Base-by-base conservation (phyloP, 1,284 basidiomycete species). In the Irpex sp. region DNA sequence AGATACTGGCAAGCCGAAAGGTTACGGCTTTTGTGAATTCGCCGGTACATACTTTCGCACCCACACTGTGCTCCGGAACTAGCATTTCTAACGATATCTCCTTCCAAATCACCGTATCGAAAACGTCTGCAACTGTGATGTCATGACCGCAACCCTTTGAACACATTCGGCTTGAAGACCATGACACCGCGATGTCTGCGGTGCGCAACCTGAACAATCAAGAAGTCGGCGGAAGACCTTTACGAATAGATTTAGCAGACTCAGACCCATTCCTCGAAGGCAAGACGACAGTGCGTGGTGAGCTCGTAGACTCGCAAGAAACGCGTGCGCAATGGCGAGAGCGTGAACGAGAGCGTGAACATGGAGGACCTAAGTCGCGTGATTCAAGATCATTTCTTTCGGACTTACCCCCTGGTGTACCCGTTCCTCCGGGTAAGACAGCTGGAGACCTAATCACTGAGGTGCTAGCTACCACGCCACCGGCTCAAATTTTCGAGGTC, bases 11-110 rank as follows among this genome's bases (percentile, higher is more conserved):
- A 95, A 97, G 76, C 93, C 96, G 58, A 95, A 94, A 78, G 97
- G 97, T 13, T 99, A 97, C 74, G 97, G 96, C 11, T 98, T 98
- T 75, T 96, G 96, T 80, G 95, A 97, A 84, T 98, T 95, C 75
- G 89, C 92, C 71, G 94, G 94, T 96, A 83, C 76, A 86, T 82
- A 69, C 31, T 73, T 73, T 26, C 77, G 74, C 73, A 77, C 62
- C 59, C 60, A 63, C 63, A 7, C 7, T 36, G 5, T 3, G 36
- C n/a, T 11, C 61, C 68, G 68, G n/a, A 47, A 47, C 40, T 4
- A 11, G 40, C 40, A 15, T 47, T 47, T 15, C 40, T 47, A n/a
- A 47, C 40, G 5, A 47, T 47, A 47, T 70, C 26, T 36, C 13
- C 74, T 55, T 61, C 21, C 26, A 37, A 63, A 48, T 6, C 31